A percentile compares a stretch with the other conserved stretches of the same genome.
Evolutionary conservation across 495 filamentous ascomycete genomes (phyloP).

Genomic region (Pyrenula aspistea): DNA sequence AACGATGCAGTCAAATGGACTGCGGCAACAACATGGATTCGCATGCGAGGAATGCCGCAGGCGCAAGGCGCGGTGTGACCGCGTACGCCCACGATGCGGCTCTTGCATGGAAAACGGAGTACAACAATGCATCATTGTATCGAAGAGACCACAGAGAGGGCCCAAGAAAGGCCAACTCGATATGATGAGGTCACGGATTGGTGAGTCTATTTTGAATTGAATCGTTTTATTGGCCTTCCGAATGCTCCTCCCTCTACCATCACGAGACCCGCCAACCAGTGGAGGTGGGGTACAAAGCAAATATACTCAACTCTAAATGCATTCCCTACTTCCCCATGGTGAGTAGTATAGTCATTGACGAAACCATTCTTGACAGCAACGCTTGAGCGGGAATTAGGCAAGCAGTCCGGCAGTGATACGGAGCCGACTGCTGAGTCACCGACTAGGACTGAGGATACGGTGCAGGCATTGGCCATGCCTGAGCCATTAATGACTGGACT

Average conservation of each 20-base stretch:
- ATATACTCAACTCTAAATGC: too few relatives aligned
- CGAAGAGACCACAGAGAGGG: slow-evolving; percentile 30
- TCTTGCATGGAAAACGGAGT: slow-evolving; percentile 35
- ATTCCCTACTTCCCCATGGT: too few relatives aligned
- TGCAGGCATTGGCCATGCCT: background rate
- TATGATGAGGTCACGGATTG: slow-evolving; percentile 31
- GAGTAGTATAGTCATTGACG: background rate
- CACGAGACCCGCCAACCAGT: too few relatives aligned
- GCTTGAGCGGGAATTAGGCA: background rate
- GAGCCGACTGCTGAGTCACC: background rate
- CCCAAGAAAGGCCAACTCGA: slow-evolving; percentile 44
- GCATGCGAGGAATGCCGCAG: slow-evolving; percentile 36
- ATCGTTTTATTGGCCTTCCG: background rate
- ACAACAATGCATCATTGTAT: slow-evolving; percentile 30
- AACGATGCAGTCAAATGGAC: too few relatives aligned
- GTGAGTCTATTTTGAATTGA: slow-evolving; percentile 17
- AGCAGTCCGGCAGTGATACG: background rate
- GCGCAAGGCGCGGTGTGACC: slow-evolving; percentile 37
- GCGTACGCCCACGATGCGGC: slow-evolving; percentile 35
- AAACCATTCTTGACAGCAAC: background rate
- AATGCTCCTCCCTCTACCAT: background rate
- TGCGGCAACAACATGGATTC: slow-evolving; percentile 21
- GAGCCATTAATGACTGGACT: background rate
- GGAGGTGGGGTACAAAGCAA: too few relatives aligned
- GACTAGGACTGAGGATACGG: background rate